Evolutionary conservation across 495 filamentous ascomycete species (phyloP).

Genomic region (Talaromyces proteolyticus): DNA sequence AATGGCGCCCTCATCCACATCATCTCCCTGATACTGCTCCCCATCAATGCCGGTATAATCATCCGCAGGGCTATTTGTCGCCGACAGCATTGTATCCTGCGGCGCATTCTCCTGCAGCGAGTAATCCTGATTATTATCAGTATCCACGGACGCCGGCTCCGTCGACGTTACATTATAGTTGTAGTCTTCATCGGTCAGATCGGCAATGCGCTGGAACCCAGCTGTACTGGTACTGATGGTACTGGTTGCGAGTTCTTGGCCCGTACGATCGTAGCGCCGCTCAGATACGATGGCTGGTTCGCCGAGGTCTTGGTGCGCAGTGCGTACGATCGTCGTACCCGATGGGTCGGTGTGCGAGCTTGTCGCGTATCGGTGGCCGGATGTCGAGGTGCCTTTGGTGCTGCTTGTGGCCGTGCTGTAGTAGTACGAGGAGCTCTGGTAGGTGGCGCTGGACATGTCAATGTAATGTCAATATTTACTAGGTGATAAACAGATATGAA

Average conservation of each 20-base stretch:
- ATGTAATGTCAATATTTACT: too few relatives aligned
- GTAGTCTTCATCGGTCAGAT: slow-evolving; percentile 1
- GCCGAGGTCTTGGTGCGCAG: slow-evolving; percentile 31
- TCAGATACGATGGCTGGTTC: slow-evolving; percentile 28
- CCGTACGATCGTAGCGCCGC: slow-evolving; percentile 27
- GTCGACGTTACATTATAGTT: slow-evolving; percentile 3
- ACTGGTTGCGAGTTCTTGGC: slow-evolving; percentile 19
- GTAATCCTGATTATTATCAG: slow-evolving; percentile 1
- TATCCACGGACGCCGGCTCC: slow-evolving; percentile 1
- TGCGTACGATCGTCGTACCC: slow-evolving; percentile 32
- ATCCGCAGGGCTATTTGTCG: slow-evolving; percentile 1
- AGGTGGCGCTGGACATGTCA: slow-evolving; percentile 8
- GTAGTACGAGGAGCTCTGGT: slow-evolving; percentile 25
- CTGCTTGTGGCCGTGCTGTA: slow-evolving; percentile 25
- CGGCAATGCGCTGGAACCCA: neutral
- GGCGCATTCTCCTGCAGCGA: neutral
- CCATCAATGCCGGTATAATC: neutral
- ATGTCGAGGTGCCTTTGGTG: slow-evolving; percentile 15
- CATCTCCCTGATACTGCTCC: neutral
- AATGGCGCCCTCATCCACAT: slow-evolving; percentile 4
- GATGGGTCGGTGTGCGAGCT: slow-evolving; percentile 26
- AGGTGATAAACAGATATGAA: too few relatives aligned
- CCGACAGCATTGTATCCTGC: slow-evolving; percentile 1
- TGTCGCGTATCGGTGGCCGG: slow-evolving; percentile 31
- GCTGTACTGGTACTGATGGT: neutral